A percentile compares a stretch with the other conserved stretches of the same genome.
Evolutionary conservation across 2,329 filamentous ascomycete species (phyloP).

Genomic region (Aquanectria penicillioides): DNA sequence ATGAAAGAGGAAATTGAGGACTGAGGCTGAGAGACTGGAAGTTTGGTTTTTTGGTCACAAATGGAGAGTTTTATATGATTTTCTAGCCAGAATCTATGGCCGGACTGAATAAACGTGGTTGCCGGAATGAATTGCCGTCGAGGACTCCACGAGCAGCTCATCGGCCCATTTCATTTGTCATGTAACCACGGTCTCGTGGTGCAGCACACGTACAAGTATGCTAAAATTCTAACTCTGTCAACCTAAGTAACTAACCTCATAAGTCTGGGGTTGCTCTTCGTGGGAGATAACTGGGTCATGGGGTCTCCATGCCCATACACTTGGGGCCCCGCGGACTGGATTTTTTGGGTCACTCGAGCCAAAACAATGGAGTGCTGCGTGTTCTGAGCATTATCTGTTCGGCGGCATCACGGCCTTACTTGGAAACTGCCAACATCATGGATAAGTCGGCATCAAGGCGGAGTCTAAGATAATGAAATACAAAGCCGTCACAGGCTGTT

Average conservation of each 20-base stretch:
- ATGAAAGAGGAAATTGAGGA: neutral
- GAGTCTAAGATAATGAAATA: conserved; percentile 1
- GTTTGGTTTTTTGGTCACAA: neutral
- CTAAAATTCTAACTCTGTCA: conserved; percentile 3
- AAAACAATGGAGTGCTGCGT: conserved; percentile 5
- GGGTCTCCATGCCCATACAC: neutral
- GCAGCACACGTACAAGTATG: neutral
- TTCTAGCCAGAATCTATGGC: neutral
- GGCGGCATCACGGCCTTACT: conserved; percentile 6
- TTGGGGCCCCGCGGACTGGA: conserved; percentile 3
- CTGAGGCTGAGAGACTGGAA: neutral
- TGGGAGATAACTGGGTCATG: conserved; percentile 2
- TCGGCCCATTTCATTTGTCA: neutral
- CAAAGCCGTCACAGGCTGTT: neutral
- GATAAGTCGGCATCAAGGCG: conserved; percentile 5
- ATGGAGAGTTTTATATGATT: neutral
- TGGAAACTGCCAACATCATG: conserved; percentile 1
- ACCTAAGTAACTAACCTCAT: neutral
- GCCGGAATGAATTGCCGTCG: conserved; percentile 1
- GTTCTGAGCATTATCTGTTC: neutral
- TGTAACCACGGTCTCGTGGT: neutral
- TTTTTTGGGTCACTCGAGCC: neutral
- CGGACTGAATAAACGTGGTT: too few species aligned
- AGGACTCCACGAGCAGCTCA: neutral
- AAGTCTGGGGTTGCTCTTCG: too few species aligned